Evolutionary conservation across 495 filamentous ascomycete species (phyloP).

Genomic region (Aspergillus mulundensis): DNA sequence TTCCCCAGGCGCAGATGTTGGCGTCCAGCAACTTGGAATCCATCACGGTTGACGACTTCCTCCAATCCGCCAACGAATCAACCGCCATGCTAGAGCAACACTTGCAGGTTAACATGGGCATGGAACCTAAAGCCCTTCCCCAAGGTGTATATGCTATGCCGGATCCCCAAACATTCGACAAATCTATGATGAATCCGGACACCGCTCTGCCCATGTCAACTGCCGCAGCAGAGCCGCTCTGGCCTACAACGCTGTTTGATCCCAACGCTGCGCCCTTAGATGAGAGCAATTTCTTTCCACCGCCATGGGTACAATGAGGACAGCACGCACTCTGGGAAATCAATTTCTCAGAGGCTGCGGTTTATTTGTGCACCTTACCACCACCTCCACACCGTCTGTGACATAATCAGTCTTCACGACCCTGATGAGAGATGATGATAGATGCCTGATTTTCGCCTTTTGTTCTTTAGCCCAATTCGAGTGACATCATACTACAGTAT

Average conservation of each 20-base stretch:
- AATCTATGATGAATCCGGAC: slow-evolving; percentile 19
- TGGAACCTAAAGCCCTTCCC: slow-evolving; percentile 35
- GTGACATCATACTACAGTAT: slow-evolving; percentile 30
- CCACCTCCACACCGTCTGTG: slow-evolving; percentile 43
- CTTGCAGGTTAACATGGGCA: slow-evolving; percentile 41
- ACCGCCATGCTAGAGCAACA: slow-evolving; percentile 46
- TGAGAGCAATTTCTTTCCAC: slow-evolving; percentile 26
- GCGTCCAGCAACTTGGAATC: slow-evolving; percentile 52
- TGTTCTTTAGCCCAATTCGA: slow-evolving; percentile 42
- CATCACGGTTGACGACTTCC: slow-evolving; percentile 61
- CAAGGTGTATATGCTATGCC: slow-evolving; percentile 35
- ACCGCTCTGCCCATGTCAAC: slow-evolving; percentile 23
- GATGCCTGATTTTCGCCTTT: slow-evolving; percentile 38
- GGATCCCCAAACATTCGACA: slow-evolving; percentile 23
- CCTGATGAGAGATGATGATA: slow-evolving; percentile 55
- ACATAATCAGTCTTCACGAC: slow-evolving; percentile 41
- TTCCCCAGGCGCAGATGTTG: slow-evolving; percentile 48
- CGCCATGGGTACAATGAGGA: slow-evolving; percentile 36
- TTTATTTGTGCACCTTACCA: slow-evolving; percentile 38
- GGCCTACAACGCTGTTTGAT: slow-evolving; percentile 37
- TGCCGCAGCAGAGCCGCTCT: slow-evolving; percentile 33
- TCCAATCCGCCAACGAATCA: slow-evolving; percentile 48
- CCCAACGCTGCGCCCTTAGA: slow-evolving; percentile 31
- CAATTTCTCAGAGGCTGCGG: slow-evolving; percentile 8
- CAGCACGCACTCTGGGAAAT: neutral